Evolutionary conservation across 139 green algal genomes (phyloP), one percentile per base, ranked within the genome.

Genomic region (Chlamydomonas sphaeroides): DNA sequence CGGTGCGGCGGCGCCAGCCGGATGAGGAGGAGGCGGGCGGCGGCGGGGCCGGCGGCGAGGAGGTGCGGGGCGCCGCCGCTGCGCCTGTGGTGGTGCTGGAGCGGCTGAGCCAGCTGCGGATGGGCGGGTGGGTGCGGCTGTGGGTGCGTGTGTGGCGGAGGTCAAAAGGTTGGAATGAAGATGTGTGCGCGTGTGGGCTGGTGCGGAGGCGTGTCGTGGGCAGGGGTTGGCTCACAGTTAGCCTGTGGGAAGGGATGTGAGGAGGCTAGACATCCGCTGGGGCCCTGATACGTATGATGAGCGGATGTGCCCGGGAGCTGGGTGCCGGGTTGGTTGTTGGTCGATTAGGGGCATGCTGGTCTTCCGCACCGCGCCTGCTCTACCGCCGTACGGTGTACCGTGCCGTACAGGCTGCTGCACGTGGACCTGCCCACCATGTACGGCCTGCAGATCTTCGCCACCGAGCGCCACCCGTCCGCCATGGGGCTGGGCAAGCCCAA

Each of bases 401-500:
- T 26, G 25, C 6, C 48, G 36, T 70, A 23, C 84, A 92, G 93
- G 45, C 89, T 88, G 56, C 79, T 96, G 65, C 86, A 84, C 26
- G 78, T 96, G 49, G 94, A 96, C 78, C 41, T 83, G 1, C 65
- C 56, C 57, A 92, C 79, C 35, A 73, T 96, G 78, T 56, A 71
- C 28, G 92, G 89, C 8, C 88, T 97, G 45, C 85, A 92, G 42
- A 93, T 97, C 48, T 96, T 97, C 65, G 86, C 91, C 53, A 78
- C 92, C 36, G 95, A 98, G 67, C 61, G 66, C 25, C 96, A 98
- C 80, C 95, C 96, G 14, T 95, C 89, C 17, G 65, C 84, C 53
- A 98, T 98, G 96, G 95, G 95, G 53, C 93, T 98, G 17, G 95
- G 95, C 68, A 88, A 83, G 28, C 65, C 91, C 59, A 98, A 98